Conservation (phyloP, 164 flowering plant species). For the grape (Vitis vinifera) region DNA sequence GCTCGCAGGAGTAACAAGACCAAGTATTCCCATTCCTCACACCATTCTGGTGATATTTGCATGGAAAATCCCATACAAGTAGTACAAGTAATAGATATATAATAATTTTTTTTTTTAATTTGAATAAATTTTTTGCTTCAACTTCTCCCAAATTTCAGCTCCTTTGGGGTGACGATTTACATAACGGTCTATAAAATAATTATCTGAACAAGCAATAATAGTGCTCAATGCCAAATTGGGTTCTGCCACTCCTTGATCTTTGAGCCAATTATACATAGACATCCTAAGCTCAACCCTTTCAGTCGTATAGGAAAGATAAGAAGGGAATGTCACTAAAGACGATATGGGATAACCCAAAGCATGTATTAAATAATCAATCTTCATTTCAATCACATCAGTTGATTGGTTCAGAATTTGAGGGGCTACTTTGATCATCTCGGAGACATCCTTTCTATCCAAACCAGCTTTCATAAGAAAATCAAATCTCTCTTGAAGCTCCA, state of each 20-base stretch:
- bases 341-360: conserved; percentile 54
- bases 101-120: background rate
- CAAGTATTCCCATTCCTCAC: background rate
- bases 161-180: conserved; percentile 70
- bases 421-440: conserved; percentile 40
- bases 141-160: conserved; percentile 51
- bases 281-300: conserved; percentile 51
- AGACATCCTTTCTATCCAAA: conserved; percentile 44
- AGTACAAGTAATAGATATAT: background rate
- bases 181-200: conserved; percentile 29
- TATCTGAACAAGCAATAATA: conserved; percentile 46
- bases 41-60: background rate
- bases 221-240: conserved; percentile 47
- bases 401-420: conserved; percentile 64
- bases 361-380: conserved; percentile 60
- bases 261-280: conserved; percentile 68
- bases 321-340: conserved; percentile 46
- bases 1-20: background rate
- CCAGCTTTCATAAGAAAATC: conserved; percentile 64
- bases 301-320: conserved; percentile 35
- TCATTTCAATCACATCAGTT: conserved; percentile 40
- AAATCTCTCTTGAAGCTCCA: conserved; percentile 68
- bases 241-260: conserved; percentile 36
- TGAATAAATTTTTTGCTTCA: conserved; percentile 36
- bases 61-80: background rate